Conservation (phyloP, 2,329 filamentous ascomycete species). For the Aureobasidium sp. region DNA sequence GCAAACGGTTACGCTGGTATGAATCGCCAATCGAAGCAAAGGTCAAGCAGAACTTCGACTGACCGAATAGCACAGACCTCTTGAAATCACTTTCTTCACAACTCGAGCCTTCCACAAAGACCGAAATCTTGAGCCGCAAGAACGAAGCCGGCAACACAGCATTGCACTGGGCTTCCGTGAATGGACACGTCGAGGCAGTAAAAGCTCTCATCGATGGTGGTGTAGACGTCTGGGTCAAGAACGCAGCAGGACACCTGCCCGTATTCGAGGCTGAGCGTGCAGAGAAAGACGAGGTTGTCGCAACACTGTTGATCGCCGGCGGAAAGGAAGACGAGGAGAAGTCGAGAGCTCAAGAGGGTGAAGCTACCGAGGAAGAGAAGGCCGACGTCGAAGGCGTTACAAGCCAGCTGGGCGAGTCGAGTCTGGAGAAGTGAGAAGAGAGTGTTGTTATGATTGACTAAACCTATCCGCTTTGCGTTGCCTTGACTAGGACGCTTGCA, state of each 20-base stretch:
- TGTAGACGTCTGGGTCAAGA: slow-evolving; percentile 70
- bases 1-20: slow-evolving; percentile 79
- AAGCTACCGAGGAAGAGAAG: slow-evolving; percentile 13
- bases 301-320: slow-evolving; percentile 41
- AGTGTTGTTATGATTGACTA: background rate
- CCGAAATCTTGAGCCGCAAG: slow-evolving; percentile 54
- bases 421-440: slow-evolving; percentile 4
- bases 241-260: slow-evolving; percentile 69
- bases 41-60: background rate
- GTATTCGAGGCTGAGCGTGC: slow-evolving; percentile 46
- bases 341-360: slow-evolving; percentile 17
- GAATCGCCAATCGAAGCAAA: background rate
- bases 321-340: slow-evolving; percentile 34
- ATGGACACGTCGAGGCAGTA: slow-evolving; percentile 75
- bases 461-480: too few relatives aligned
- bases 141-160: slow-evolving; percentile 86
- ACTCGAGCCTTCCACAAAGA: slow-evolving; percentile 18
- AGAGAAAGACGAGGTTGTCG: slow-evolving; percentile 43
- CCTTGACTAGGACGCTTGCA: too few relatives aligned
- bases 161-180: slow-evolving; percentile 88
- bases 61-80: slow-evolving; percentile 16
- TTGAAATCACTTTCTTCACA: slow-evolving; percentile 16
- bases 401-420: slow-evolving; percentile 7
- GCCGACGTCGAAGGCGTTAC: slow-evolving; percentile 12
- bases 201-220: slow-evolving; percentile 69